phyloP scores from a whole-genome alignment of 2,329 filamentous ascomycete genomes.

The Sporothrix curviconia region DNA sequence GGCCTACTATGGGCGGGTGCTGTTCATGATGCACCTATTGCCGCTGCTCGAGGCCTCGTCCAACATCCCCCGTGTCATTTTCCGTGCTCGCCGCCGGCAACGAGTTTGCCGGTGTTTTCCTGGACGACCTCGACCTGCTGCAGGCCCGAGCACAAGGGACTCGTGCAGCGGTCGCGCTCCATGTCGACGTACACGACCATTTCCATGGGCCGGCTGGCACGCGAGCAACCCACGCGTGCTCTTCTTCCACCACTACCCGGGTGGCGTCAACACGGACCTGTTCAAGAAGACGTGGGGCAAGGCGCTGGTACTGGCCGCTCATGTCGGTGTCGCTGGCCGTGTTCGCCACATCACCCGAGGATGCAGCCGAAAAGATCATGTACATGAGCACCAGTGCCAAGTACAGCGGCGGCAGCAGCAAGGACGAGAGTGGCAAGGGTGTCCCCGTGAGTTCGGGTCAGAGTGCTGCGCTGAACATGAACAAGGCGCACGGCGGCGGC shows the following conservation, averaged over 20 bases:
- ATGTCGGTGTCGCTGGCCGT: neutral
- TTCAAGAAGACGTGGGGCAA: slow-evolving; percentile 5
- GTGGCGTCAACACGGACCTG: slow-evolving; percentile 2
- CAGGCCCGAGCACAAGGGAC: neutral
- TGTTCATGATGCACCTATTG: neutral
- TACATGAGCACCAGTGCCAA: slow-evolving; percentile 6
- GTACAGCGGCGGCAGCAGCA: neutral
- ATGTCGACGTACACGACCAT: slow-evolving; percentile 5
- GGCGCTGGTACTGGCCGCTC: slow-evolving; percentile 2
- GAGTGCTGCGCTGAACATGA: neutral
- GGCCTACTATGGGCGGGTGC: slow-evolving; percentile 3
- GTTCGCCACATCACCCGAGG: neutral
- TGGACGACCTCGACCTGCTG: slow-evolving; percentile 9
- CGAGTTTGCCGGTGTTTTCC: neutral
- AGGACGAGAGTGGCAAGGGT: neutral
- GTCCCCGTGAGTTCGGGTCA: neutral
- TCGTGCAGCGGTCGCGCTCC: neutral
- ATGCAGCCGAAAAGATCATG: slow-evolving; percentile 2
- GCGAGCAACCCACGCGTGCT: slow-evolving; percentile 1
- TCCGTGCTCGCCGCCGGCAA: slow-evolving; percentile 3
- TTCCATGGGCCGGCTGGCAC: neutral
- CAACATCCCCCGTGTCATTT: slow-evolving; percentile 5
- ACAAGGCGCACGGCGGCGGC: neutral
- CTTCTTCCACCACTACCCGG: slow-evolving; percentile 8
- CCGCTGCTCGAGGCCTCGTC: slow-evolving; percentile 2